A percentile compares a stretch with the other conserved stretches of the same genome.
Conservation (phyloP, 148 eudicot species). For the Chenopodium formosanum region DNA sequence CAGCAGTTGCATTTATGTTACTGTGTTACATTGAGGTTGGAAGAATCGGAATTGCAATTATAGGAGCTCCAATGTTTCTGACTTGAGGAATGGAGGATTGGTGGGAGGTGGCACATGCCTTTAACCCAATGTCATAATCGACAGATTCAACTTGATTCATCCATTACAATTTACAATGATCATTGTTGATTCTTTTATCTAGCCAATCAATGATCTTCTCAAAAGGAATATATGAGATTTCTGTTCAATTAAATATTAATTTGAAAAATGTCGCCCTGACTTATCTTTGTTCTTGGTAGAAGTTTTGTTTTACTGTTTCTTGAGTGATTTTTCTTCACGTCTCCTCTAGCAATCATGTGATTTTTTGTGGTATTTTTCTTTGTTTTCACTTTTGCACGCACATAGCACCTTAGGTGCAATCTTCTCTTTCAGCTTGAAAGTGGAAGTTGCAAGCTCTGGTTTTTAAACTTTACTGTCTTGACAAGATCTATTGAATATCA, state of each 20-base stretch:
- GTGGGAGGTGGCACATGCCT: not conserved
- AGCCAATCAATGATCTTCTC: not conserved
- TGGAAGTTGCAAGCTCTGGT: not conserved
- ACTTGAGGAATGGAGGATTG: not conserved
- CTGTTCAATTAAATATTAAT: not conserved
- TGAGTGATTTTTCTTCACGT: not conserved
- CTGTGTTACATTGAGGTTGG: not conserved
- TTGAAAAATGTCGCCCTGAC: not conserved
- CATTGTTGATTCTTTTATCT: not conserved
- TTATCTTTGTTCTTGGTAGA: not conserved
- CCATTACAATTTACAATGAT: too few species aligned
- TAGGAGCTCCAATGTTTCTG: not conserved
- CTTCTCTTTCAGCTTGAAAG: not conserved
- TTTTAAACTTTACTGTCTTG: not conserved
- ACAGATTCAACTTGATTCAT: not conserved
- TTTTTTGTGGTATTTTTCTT: not conserved
- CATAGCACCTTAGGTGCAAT: not conserved
- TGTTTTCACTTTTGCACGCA: not conserved
- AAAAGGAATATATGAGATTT: not conserved
- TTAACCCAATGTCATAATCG: not conserved
- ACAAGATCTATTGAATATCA: not conserved
- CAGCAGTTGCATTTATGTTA: not conserved
- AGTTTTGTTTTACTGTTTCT: not conserved
- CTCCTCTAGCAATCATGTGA: not conserved
- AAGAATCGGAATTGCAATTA: too few species aligned